Evolutionary conservation across 208 protist species (phyloP).

Genomic region (Blastocrithidia nonstop): DNA sequence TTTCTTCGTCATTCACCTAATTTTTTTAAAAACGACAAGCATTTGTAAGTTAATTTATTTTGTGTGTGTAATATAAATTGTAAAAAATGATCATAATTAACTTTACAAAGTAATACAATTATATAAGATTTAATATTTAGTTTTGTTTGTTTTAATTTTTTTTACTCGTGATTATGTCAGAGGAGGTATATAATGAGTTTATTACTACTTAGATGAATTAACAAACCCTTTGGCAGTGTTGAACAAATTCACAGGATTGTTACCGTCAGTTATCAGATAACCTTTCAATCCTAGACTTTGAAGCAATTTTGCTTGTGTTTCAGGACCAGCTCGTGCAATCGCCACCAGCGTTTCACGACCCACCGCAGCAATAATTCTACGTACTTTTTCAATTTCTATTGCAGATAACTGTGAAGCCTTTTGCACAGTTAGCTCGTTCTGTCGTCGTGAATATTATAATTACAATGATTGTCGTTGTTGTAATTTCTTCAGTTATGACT

Average conservation of each 20-base stretch:
- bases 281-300: conserved; percentile 86
- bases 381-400: conserved; percentile 84
- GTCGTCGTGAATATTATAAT: conserved; percentile 47
- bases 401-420: conserved; percentile 56
- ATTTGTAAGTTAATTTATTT: too few relatives aligned
- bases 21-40: too few relatives aligned
- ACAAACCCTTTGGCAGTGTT: conserved; percentile 89
- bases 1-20: too few relatives aligned
- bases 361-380: conserved; percentile 73
- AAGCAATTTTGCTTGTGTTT: conserved; percentile 93
- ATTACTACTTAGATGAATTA: conserved; percentile 12
- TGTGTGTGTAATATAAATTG: too few relatives aligned
- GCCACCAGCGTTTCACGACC: conserved; percentile 82
- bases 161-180: too few relatives aligned
- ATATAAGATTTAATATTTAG: too few relatives aligned
- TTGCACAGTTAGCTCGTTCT: conserved; percentile 80
- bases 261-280: conserved; percentile 94
- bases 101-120: too few relatives aligned
- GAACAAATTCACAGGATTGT: conserved; percentile 92
- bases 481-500: conserved; percentile 76
- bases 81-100: too few relatives aligned
- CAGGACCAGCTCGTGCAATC: conserved; percentile 85
- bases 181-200: not conserved
- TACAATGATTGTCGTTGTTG: conserved; percentile 74
- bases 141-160: too few relatives aligned